Evolutionary conservation across 2,329 filamentous ascomycete genomes (phyloP).

Genomic region (Aspergillus bombycis): DNA sequence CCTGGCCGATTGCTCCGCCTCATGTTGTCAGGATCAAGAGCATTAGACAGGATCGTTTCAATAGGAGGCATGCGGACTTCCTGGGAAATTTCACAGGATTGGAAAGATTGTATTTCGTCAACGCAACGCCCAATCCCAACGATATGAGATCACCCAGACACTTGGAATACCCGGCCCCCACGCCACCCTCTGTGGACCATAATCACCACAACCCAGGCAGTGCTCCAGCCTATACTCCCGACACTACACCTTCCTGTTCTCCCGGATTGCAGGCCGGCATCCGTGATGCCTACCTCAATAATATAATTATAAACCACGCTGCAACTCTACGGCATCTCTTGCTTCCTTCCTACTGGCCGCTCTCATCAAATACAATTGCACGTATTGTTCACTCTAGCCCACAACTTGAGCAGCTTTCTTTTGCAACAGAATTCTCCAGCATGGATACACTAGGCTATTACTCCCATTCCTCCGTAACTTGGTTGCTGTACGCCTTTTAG

Average conservation of each 20-base stretch:
- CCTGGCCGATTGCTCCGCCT: constrained; percentile 50
- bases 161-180: constrained; percentile 27
- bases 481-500: constrained; percentile 44
- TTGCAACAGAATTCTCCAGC: constrained; percentile 50
- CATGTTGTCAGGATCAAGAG: constrained; percentile 46
- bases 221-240: constrained; percentile 27
- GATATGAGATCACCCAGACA: constrained; percentile 36
- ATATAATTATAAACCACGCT: constrained; percentile 56
- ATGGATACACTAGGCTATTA: constrained; percentile 43
- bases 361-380: constrained; percentile 53
- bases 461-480: constrained; percentile 46
- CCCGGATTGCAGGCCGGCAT: constrained; percentile 36
- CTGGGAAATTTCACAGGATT: constrained; percentile 48
- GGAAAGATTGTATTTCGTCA: constrained; percentile 58
- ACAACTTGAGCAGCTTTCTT: constrained; percentile 61
- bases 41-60: constrained; percentile 53
- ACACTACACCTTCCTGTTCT: constrained; percentile 27
- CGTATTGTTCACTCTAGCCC: constrained; percentile 59
- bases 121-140: constrained; percentile 33
- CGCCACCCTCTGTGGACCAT: constrained; percentile 30
- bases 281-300: constrained; percentile 53
- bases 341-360: constrained; percentile 58
- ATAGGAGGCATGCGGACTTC: constrained; percentile 49
- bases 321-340: constrained; percentile 59
- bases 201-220: constrained; percentile 18